Percentiles rank a stretch among this genome's conserved stretches.
These are phyloP conservation scores for Alternaria metachromatica DNA, from an alignment of 2,329 filamentous ascomycete species.

Conservation along the genomic window DNA sequence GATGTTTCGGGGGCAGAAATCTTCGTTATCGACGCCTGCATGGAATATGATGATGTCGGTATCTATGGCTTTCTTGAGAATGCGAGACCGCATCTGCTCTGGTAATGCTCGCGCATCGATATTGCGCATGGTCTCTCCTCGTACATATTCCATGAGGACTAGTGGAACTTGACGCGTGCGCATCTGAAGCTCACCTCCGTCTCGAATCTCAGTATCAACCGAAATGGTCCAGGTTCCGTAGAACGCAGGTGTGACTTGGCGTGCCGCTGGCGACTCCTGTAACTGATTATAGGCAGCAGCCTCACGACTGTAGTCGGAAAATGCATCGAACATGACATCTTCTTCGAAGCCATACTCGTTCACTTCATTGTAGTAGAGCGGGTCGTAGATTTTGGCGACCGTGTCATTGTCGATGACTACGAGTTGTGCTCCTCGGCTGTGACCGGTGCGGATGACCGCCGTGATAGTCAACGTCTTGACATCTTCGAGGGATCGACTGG, in stretches of 20 bases:
- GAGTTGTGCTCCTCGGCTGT: too few species aligned
- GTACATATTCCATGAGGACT: neutral
- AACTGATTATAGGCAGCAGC: neutral
- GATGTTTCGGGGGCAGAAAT: slow-evolving; percentile 14
- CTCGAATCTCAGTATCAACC: neutral
- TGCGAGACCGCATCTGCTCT: neutral
- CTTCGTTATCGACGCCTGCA: slow-evolving; percentile 4
- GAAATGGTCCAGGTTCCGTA: neutral
- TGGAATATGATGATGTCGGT: neutral
- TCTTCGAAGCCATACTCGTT: neutral
- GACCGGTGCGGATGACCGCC: too few species aligned
- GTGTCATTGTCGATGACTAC: neutral
- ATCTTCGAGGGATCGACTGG: too few species aligned
- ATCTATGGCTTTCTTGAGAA: neutral
- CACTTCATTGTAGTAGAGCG: neutral
- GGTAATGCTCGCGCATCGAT: neutral
- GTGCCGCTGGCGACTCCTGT: neutral
- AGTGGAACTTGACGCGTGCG: neutral
- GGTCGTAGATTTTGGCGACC: slow-evolving; percentile 10
- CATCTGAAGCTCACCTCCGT: neutral
- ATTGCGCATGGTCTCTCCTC: neutral
- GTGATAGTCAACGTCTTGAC: too few species aligned
- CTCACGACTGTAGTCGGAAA: neutral
- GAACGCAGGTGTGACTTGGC: neutral
- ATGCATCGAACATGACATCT: neutral